phyloP scores from a whole-genome alignment of 2,329 filamentous ascomycete genomes.

The Venturia aucupariae region DNA sequence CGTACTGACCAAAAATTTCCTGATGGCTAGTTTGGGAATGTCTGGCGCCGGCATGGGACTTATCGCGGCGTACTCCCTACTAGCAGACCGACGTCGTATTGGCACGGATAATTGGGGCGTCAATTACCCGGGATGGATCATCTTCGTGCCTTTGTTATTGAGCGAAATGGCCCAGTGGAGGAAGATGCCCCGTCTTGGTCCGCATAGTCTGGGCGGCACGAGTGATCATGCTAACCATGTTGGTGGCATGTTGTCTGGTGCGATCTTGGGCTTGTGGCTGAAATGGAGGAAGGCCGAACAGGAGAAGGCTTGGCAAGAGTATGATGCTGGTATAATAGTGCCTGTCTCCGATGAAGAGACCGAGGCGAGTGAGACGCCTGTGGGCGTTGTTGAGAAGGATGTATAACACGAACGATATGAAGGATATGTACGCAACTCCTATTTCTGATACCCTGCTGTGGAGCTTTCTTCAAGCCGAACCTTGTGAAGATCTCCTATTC shows the following conservation, averaged over 20 bases:
- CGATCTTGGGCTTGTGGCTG: not conserved
- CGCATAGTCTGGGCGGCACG: not conserved
- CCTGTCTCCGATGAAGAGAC: not conserved
- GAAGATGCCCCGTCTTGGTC: not conserved
- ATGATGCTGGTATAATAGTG: not conserved
- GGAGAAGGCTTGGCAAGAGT: slow-evolving; percentile 1
- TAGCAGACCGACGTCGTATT: not conserved
- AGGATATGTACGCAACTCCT: not conserved
- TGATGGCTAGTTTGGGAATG: slow-evolving; percentile 52
- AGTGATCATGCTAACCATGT: slow-evolving; percentile 3
- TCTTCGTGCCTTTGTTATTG: not conserved
- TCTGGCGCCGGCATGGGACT: slow-evolving; percentile 57
- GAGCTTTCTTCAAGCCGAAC: too few species aligned
- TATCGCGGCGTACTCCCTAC: slow-evolving; percentile 38
- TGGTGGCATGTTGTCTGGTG: slow-evolving; percentile 7
- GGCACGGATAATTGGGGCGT: not conserved
- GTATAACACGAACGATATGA: not conserved
- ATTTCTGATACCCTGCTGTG: too few species aligned
- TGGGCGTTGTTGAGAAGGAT: not conserved
- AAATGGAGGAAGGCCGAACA: not conserved
- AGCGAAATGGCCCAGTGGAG: not conserved
- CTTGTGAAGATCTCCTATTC: too few species aligned
- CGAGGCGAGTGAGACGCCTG: not conserved
- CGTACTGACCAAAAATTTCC: slow-evolving; percentile 35
- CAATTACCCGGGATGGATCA: not conserved